Evolutionary conservation across 2,329 filamentous ascomycete genomes (phyloP).

Genomic region (Penicillium sp.): DNA sequence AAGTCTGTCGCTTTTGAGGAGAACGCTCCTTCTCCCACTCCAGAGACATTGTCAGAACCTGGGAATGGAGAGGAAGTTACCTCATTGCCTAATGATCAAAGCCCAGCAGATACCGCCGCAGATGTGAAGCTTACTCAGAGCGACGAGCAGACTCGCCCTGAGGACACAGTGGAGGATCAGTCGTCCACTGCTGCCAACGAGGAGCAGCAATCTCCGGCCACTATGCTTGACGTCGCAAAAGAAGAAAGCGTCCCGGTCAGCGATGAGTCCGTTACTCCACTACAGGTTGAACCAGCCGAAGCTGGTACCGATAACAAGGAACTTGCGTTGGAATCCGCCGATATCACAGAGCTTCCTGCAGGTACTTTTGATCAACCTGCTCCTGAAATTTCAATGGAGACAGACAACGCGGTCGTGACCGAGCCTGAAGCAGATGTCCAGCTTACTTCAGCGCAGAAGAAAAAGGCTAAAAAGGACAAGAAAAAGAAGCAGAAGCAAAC

Average conservation of each 20-base stretch:
- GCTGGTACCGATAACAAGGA: neutral
- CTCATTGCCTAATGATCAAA: too few relatives aligned
- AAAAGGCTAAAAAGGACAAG: conserved; percentile 36
- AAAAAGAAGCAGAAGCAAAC: conserved; percentile 20
- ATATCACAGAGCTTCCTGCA: neutral
- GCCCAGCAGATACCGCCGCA: too few relatives aligned
- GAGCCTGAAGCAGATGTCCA: conserved; percentile 9
- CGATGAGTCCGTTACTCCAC: conserved; percentile 2
- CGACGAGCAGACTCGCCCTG: too few relatives aligned
- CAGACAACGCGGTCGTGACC: neutral
- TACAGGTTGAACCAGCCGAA: conserved; percentile 3
- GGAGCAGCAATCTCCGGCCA: too few relatives aligned
- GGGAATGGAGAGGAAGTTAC: neutral
- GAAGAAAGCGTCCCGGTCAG: neutral
- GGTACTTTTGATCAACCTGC: neutral
- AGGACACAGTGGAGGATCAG: too few relatives aligned
- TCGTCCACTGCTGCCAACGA: too few relatives aligned
- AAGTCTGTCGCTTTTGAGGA: conserved; percentile 17
- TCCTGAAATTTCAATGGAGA: neutral
- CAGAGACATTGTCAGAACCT: conserved; percentile 3
- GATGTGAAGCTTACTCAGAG: too few relatives aligned
- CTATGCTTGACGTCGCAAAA: too few relatives aligned
- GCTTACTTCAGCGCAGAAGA: conserved; percentile 21
- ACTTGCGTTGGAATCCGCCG: neutral
- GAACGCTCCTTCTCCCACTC: neutral